Evolutionary conservation across 768 basidiomycete species (phyloP), one percentile per base, ranked within the genome.

Genomic region (Cyclocybe cylindracea): DNA sequence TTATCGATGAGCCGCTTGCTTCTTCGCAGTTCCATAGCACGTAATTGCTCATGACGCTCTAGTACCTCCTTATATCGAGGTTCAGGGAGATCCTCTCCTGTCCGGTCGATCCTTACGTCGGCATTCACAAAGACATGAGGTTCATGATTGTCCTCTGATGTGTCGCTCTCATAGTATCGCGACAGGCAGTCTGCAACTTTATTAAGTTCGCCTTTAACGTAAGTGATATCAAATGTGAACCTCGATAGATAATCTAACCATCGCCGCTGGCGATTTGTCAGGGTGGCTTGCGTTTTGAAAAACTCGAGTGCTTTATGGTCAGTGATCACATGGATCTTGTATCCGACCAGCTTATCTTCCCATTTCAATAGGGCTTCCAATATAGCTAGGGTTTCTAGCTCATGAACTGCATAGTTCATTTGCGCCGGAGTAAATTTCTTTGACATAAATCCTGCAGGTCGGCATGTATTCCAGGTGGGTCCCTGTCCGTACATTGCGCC

Each of bases 371-470:
- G 51, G 0, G 72, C 63, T 39, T 77, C 72, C 0, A 79, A 60
- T 0, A 70, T 67, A 1, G 71, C 72, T 1, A 77, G 39, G 29
- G 74, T 62, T 41, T 78, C 76, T 5, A 68, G 59, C 54, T 72
- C 44, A 14, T 57, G 53, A 0, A 60, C 55, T 0, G 53, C 41
- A 19, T 60, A 60, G 36, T 60, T 47, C n/a, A 51, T 62, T 39
- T 66, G 65, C 1, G 74, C 70, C 8, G 56, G 57, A 36, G 68
- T 72, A 33, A 70, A 67, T 33, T 68, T 71, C 18, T 53, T 56
- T 0, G 62, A 78, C 62, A 68, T 61, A 53, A 71, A 67, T 37
- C 70, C 59, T 32, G 68, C 70, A 0, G 48, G 71, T 66, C 70
- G 1, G 44, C 29, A 76, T 65, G 13, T 63, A 55, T 7, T 69